phyloP scores from a whole-genome alignment of 2,329 filamentous ascomycete genomes.

The Bimuria novae-zelandiae region DNA sequence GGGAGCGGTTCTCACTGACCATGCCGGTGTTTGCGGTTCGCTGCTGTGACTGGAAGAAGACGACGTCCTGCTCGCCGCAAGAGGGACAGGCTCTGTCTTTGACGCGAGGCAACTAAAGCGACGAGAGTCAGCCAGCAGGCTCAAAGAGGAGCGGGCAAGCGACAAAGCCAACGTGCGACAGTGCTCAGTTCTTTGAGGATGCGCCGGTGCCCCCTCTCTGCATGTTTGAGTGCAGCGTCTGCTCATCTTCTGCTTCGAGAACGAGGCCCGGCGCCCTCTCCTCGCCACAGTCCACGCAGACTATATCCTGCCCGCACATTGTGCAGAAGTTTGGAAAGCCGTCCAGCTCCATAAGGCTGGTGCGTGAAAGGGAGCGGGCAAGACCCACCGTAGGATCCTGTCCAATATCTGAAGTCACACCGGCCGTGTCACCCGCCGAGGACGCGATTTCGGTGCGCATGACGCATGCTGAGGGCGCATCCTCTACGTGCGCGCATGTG shows the following conservation, averaged over 20 bases:
- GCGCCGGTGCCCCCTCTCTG: slow-evolving; percentile 36
- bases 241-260: slow-evolving; percentile 50
- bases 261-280: slow-evolving; percentile 50
- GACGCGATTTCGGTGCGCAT: slow-evolving; percentile 94
- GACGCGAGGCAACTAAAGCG: slow-evolving; percentile 81
- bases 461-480: slow-evolving; percentile 85
- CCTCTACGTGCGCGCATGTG: slow-evolving; percentile 89
- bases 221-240: slow-evolving; percentile 26
- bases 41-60: slow-evolving; percentile 99
- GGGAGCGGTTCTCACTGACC: slow-evolving; percentile 60
- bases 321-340: slow-evolving; percentile 57
- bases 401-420: slow-evolving; percentile 95
- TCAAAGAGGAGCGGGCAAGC: slow-evolving; percentile 42
- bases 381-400: slow-evolving; percentile 97
- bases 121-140: slow-evolving; percentile 44
- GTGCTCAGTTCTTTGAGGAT: slow-evolving; percentile 38
- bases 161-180: slow-evolving; percentile 31
- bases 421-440: slow-evolving; percentile 90
- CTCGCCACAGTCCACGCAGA: slow-evolving; percentile 58
- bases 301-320: slow-evolving; percentile 62
- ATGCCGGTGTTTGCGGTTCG: slow-evolving; percentile 96
- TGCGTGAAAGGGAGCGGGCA: slow-evolving; percentile 38
- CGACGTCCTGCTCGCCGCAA: slow-evolving; percentile 86
- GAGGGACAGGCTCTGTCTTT: slow-evolving; percentile 76
- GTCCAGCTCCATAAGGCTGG: slow-evolving; percentile 27